Evolutionary conservation across 2,329 filamentous ascomycete species (phyloP).

Genomic region (Phyllosticta paracitricarpa): DNA sequence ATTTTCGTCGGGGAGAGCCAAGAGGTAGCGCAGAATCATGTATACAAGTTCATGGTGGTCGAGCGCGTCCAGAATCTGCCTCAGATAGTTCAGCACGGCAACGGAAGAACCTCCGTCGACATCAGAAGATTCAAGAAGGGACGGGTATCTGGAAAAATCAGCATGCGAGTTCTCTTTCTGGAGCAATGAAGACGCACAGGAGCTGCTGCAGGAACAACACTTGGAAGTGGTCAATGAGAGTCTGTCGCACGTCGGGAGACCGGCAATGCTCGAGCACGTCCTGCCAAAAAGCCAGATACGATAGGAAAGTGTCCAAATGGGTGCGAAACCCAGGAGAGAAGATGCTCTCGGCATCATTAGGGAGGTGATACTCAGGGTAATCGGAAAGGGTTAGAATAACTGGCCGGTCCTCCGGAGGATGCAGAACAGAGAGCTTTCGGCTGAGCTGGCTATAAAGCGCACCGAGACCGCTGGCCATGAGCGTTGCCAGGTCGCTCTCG

Average conservation of each 20-base stretch:
- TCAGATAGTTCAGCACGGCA: conserved; percentile 86
- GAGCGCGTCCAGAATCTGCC: conserved; percentile 79
- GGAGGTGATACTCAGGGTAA: conserved; percentile 62
- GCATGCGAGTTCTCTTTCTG: conserved; percentile 7
- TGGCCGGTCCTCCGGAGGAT: conserved; percentile 64
- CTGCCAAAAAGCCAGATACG: conserved; percentile 95
- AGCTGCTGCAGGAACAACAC: conserved; percentile 92
- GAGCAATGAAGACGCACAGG: conserved; percentile 47
- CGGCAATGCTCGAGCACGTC: conserved; percentile 93
- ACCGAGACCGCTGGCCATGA: conserved; percentile 93
- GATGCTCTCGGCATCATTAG: conserved; percentile 59
- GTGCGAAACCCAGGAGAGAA: conserved; percentile 66
- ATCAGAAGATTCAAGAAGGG: conserved; percentile 90
- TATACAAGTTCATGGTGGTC: conserved; percentile 92
- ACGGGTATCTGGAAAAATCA: conserved; percentile 62
- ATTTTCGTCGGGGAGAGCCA: conserved; percentile 60
- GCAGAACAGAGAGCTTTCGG: conserved; percentile 71
- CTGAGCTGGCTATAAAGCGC: conserved; percentile 58
- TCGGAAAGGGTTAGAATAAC: conserved; percentile 83
- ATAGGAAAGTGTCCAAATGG: conserved; percentile 89
- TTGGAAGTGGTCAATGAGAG: conserved; percentile 91
- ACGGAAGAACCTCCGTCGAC: conserved; percentile 94
- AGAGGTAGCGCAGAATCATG: conserved; percentile 82
- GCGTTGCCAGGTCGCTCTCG: conserved; percentile 86
- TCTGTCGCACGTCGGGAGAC: conserved; percentile 84